A percentile compares a stretch with the other conserved stretches of the same genome.
Conservation (phyloP, 805 yeast genomes). For the Ogataea glucozyma region DNA sequence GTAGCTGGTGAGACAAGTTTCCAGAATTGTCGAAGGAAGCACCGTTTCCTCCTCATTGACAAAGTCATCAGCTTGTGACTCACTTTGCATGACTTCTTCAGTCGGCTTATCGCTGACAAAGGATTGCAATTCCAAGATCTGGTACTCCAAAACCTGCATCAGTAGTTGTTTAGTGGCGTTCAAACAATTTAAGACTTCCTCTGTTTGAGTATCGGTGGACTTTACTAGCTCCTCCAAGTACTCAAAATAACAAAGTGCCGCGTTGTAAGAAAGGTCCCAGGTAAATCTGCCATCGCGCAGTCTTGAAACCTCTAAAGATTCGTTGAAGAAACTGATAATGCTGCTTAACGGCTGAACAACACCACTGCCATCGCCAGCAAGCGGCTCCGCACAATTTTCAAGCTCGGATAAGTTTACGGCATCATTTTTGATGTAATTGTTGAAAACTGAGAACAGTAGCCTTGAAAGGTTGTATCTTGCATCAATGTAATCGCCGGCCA, state of each 20-base stretch:
- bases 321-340: constrained; percentile 43
- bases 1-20: constrained; percentile 32
- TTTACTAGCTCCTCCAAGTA: constrained; percentile 41
- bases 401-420: constrained; percentile 40
- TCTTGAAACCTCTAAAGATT: constrained; percentile 33
- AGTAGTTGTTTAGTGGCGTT: constrained; percentile 27
- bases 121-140: constrained; percentile 23
- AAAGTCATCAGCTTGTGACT: constrained; percentile 5
- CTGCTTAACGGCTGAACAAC: constrained; percentile 42
- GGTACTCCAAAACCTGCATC: constrained; percentile 30
- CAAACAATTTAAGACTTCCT: constrained; percentile 24
- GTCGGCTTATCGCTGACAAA: constrained; percentile 22
- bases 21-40: constrained; percentile 30
- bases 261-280: constrained; percentile 48
- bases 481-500: constrained; percentile 39
- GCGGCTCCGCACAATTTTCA: constrained; percentile 35
- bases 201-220: constrained; percentile 12
- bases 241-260: constrained; percentile 49
- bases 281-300: constrained; percentile 21
- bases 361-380: constrained; percentile 31
- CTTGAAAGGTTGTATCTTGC: constrained; percentile 60
- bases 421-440: constrained; percentile 49
- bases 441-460: constrained; percentile 58
- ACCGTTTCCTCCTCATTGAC: constrained; percentile 26
- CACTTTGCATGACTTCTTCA: constrained; percentile 3